These are phyloP conservation scores for Lipomyces yamanashiensis DNA, from an alignment of 805 yeast genomes.

Conservation along the genomic window DNA sequence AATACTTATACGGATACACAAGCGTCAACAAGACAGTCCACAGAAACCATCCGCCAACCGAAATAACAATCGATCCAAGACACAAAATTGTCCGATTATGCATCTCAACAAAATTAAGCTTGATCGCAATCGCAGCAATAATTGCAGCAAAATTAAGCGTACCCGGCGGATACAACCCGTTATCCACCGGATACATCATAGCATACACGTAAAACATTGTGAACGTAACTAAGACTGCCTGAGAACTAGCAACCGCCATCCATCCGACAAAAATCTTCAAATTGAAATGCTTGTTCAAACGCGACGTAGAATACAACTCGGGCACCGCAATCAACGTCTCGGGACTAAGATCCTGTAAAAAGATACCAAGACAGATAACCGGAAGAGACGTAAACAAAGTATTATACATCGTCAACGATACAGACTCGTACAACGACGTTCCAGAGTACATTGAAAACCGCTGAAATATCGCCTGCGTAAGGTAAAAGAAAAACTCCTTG, in stretches of 20 bases:
- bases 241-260: conserved; percentile 76
- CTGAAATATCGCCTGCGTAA: conserved; percentile 87
- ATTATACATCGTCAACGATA: conserved; percentile 97
- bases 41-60: conserved; percentile 80
- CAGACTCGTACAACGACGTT: conserved; percentile 87
- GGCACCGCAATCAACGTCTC: conserved; percentile 90
- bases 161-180: conserved; percentile 82
- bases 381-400: conserved; percentile 93
- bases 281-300: conserved; percentile 72
- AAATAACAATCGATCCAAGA: conserved; percentile 65
- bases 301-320: conserved; percentile 66
- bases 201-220: conserved; percentile 74
- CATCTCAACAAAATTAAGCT: conserved; percentile 82
- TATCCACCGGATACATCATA: conserved; percentile 62
- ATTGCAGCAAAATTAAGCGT: conserved; percentile 73
- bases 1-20: conserved; percentile 59
- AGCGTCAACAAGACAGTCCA: conserved; percentile 82
- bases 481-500: conserved; percentile 87
- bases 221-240: conserved; percentile 74
- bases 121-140: conserved; percentile 72
- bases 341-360: conserved; percentile 88
- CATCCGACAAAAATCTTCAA: conserved; percentile 70
- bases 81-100: conserved; percentile 69
- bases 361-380: conserved; percentile 91
- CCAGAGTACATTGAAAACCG: conserved; percentile 88